Evolutionary conservation across 495 filamentous ascomycete genomes (phyloP).

Genomic region (Talaromyces borbonicus): DNA sequence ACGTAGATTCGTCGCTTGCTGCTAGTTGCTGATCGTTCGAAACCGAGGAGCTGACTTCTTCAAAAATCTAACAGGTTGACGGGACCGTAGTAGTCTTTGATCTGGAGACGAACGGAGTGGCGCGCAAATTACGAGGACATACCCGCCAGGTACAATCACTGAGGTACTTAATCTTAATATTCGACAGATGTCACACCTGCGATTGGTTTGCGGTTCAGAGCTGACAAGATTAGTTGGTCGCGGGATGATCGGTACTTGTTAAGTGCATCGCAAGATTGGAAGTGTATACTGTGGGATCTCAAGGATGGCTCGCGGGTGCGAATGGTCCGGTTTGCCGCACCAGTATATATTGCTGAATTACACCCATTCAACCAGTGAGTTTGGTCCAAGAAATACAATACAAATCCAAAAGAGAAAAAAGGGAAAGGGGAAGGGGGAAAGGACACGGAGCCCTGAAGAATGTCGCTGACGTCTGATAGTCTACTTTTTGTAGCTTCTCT

Average conservation of each 20-base stretch:
- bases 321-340: constrained; percentile 75
- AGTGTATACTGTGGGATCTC: constrained; percentile 90
- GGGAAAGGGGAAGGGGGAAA: too few species aligned
- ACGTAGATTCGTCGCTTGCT: constrained; percentile 18
- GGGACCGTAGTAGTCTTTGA: constrained; percentile 95
- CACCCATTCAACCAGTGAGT: constrained; percentile 85
- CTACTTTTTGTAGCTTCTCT: constrained; percentile 76
- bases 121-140: constrained; percentile 85
- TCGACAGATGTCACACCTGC: too few species aligned
- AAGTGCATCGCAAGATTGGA: constrained; percentile 91
- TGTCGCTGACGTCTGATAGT: constrained; percentile 35
- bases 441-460: too few species aligned
- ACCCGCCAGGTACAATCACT: constrained; percentile 82
- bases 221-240: constrained; percentile 91
- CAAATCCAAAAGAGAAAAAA: too few species aligned
- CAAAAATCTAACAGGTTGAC: constrained; percentile 46
- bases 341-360: constrained; percentile 89
- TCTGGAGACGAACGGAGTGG: constrained; percentile 90
- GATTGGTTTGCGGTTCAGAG: not conserved
- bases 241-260: constrained; percentile 86
- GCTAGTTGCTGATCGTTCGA: too few species aligned
- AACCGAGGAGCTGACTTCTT: constrained; percentile 9
- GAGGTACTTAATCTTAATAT: too few species aligned
- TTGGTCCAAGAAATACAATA: constrained; percentile 7
- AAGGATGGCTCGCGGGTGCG: constrained; percentile 58